Conservation (phyloP, 176 grass and related monocot genomes). For the Lolium rigidum region DNA sequence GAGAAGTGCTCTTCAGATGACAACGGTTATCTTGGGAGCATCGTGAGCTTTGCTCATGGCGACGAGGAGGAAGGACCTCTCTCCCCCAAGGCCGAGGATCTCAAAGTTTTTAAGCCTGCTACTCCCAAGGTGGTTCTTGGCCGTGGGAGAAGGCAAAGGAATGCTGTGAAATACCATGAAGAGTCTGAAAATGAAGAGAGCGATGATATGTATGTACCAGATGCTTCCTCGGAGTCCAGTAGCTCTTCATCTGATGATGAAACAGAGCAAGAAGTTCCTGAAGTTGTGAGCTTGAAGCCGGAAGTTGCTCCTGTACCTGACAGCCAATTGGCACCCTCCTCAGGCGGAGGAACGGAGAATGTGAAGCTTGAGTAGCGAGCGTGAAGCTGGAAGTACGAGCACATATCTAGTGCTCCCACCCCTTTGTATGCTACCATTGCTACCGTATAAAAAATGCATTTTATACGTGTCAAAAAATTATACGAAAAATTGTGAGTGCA, state of each 20-base stretch:
- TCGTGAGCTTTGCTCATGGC: slow-evolving; percentile 61
- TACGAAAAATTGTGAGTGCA: too few species aligned
- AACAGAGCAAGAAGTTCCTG: neutral
- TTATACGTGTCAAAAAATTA: too few species aligned
- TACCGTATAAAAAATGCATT: too few species aligned
- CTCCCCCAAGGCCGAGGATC: slow-evolving; percentile 60
- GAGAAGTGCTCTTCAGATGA: slow-evolving; percentile 63
- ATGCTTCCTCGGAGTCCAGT: slow-evolving; percentile 25
- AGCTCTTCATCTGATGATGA: slow-evolving; percentile 47
- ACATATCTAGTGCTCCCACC: too few species aligned
- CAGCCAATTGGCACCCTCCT: neutral
- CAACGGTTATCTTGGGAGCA: slow-evolving; percentile 69
- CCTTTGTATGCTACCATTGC: too few species aligned
- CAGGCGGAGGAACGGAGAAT: neutral
- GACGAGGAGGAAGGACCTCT: slow-evolving; percentile 17
- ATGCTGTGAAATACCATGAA: slow-evolving; percentile 53
- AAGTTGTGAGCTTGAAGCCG: neutral
- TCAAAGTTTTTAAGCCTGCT: slow-evolving; percentile 45
- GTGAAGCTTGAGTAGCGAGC: neutral
- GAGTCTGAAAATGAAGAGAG: slow-evolving; percentile 52
- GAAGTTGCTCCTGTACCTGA: neutral
- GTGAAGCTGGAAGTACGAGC: too few species aligned
- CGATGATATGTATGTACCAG: slow-evolving; percentile 58
- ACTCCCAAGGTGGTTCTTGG: slow-evolving; percentile 58
- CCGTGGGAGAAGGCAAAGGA: slow-evolving; percentile 65